These are phyloP conservation scores for Neofusicoccum cordaticola DNA, from an alignment of 2,329 filamentous ascomycete species.

Conservation along the genomic window DNA sequence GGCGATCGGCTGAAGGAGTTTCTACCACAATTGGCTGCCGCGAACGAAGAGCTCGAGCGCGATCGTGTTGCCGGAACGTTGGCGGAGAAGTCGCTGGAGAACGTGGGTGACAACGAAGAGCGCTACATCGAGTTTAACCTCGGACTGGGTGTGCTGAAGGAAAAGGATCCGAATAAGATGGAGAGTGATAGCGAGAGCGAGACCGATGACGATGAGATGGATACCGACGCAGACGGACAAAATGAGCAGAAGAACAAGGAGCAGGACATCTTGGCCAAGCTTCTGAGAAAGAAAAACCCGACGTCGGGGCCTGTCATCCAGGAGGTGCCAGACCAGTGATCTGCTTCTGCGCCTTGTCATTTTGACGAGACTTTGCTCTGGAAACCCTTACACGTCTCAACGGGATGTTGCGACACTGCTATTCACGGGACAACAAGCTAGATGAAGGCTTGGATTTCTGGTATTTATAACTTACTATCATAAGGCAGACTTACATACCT, in stretches of 20 bases:
- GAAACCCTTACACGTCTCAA: too few species aligned
- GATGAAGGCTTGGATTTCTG: neutral
- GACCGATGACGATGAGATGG: slow-evolving; percentile 23
- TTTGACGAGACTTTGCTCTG: too few species aligned
- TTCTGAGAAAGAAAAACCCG: slow-evolving; percentile 32
- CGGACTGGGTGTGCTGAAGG: slow-evolving; percentile 47
- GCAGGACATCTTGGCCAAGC: slow-evolving; percentile 35
- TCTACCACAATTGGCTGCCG: slow-evolving; percentile 42
- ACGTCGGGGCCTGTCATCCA: slow-evolving; percentile 27
- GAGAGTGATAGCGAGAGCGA: slow-evolving; percentile 24
- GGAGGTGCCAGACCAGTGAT: slow-evolving; percentile 27
- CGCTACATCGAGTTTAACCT: slow-evolving; percentile 46
- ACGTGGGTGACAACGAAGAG: slow-evolving; percentile 27
- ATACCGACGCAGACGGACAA: slow-evolving; percentile 13
- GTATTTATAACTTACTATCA: neutral
- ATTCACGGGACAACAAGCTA: neutral
- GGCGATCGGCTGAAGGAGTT: slow-evolving; percentile 39
- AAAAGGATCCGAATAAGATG: slow-evolving; percentile 31
- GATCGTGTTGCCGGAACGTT: slow-evolving; percentile 40
- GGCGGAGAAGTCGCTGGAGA: slow-evolving; percentile 35
- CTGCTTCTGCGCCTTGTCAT: neutral
- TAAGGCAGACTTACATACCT: neutral
- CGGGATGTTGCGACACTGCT: too few species aligned
- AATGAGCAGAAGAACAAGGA: slow-evolving; percentile 19
- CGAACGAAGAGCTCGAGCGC: slow-evolving; percentile 42